Conservation (phyloP, 352 stramenopile species). For the Phytophthora vignae region DNA sequence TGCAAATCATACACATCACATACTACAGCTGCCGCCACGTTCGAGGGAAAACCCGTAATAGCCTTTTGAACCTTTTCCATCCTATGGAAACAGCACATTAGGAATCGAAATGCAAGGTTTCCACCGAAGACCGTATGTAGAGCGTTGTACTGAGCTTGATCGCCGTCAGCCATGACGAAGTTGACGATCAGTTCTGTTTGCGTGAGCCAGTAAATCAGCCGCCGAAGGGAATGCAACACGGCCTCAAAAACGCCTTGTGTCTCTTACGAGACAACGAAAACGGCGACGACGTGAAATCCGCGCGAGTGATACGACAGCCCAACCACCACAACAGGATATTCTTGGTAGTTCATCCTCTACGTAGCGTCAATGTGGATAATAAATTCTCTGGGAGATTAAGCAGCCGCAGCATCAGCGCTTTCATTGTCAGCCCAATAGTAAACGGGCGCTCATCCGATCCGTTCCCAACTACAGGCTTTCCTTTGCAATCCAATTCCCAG, state of each 20-base stretch:
- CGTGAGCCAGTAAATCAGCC: background rate
- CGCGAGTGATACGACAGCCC: conserved; percentile 1
- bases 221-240: background rate
- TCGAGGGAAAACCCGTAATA: conserved; percentile 4
- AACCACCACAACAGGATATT: conserved; percentile 10
- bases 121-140: conserved; percentile 3
- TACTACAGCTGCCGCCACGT: background rate
- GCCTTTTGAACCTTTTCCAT: conserved; percentile 22
- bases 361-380: conserved; percentile 2
- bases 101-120: background rate
- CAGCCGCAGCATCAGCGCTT: background rate
- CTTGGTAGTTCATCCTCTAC: conserved; percentile 9
- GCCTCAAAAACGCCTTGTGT: background rate
- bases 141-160: conserved; percentile 30
- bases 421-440: background rate
- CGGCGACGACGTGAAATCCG: background rate
- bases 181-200: too few species aligned
- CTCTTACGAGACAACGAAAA: conserved; percentile 17
- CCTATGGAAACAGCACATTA: conserved; percentile 31
- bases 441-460: conserved; percentile 9
- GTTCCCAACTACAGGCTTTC: conserved; percentile 2
- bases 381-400: background rate
- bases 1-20: conserved; percentile 32
- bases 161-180: conserved; percentile 21
- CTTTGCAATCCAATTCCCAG: background rate